phyloP scores from a whole-genome alignment of 1,139 yeast genomes.

The Candida sanyaensis region DNA sequence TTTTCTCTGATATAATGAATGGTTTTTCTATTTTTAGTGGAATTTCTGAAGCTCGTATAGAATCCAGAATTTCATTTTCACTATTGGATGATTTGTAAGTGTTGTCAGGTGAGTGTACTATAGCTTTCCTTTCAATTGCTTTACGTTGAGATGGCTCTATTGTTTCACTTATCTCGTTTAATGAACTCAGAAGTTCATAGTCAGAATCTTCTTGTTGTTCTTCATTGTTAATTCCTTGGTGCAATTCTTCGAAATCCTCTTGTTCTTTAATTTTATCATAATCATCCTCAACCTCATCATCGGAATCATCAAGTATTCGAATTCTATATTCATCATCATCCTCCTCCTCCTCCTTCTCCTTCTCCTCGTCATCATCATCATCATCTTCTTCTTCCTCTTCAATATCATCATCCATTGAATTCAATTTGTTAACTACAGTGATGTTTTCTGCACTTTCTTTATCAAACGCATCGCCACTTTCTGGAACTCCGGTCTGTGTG shows the following conservation, averaged over 20 bases:
- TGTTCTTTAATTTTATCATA: not conserved
- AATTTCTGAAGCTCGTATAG: not conserved
- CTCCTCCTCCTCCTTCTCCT: not conserved
- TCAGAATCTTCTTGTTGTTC: not conserved
- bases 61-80: not conserved
- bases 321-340: not conserved
- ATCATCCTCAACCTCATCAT: not conserved
- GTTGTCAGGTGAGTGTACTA: not conserved
- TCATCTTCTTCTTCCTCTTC: not conserved
- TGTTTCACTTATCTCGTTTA: not conserved
- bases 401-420: not conserved
- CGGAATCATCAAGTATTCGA: not conserved
- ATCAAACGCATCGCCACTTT: too few species aligned
- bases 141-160: not conserved
- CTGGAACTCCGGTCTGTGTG: too few species aligned
- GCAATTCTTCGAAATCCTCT: not conserved
- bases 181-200: not conserved
- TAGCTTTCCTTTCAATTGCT: not conserved
- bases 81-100: not conserved
- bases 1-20: conserved; percentile 1
- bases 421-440: not conserved
- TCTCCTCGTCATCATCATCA: not conserved
- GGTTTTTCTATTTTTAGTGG: conserved; percentile 2
- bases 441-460: not conserved
- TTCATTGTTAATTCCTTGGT: not conserved